phyloP scores from a whole-genome alignment of 2,329 filamentous ascomycete species.

The Penicillium digitatum region DNA sequence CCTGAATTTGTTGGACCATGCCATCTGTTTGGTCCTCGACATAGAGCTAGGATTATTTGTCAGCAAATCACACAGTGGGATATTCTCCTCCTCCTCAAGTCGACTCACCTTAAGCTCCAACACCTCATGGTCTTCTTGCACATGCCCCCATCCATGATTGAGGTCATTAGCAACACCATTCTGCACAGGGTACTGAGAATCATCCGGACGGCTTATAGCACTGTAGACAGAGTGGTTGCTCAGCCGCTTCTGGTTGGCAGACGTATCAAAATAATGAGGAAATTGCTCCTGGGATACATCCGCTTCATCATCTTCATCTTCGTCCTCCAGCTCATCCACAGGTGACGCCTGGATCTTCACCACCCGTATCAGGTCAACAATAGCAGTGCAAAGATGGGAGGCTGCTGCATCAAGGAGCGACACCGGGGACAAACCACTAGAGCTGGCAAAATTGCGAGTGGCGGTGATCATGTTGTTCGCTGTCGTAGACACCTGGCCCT shows the following conservation, averaged over 20 bases:
- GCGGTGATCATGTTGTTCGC: constrained; percentile 95
- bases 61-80: constrained; percentile 1
- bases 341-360: constrained; percentile 81
- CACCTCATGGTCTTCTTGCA: constrained; percentile 47
- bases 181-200: constrained; percentile 28
- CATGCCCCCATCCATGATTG: constrained; percentile 38
- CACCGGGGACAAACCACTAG: constrained; percentile 83
- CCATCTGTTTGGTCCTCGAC: constrained; percentile 77
- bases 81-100: background rate
- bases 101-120: constrained; percentile 58
- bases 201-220: constrained; percentile 61
- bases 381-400: constrained; percentile 77
- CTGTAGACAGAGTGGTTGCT: constrained; percentile 72
- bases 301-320: constrained; percentile 69
- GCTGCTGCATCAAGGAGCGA: constrained; percentile 89
- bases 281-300: constrained; percentile 61
- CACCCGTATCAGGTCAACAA: constrained; percentile 77
- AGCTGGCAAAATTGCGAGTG: constrained; percentile 81
- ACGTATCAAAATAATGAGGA: constrained; percentile 62
- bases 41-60: constrained; percentile 55
- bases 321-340: constrained; percentile 69
- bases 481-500: constrained; percentile 79
- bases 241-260: constrained; percentile 47
- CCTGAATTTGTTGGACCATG: constrained; percentile 75
- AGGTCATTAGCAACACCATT: constrained; percentile 32